phyloP scores from a whole-genome alignment of 352 stramenopile species.

The Blastocystis sp. region DNA sequence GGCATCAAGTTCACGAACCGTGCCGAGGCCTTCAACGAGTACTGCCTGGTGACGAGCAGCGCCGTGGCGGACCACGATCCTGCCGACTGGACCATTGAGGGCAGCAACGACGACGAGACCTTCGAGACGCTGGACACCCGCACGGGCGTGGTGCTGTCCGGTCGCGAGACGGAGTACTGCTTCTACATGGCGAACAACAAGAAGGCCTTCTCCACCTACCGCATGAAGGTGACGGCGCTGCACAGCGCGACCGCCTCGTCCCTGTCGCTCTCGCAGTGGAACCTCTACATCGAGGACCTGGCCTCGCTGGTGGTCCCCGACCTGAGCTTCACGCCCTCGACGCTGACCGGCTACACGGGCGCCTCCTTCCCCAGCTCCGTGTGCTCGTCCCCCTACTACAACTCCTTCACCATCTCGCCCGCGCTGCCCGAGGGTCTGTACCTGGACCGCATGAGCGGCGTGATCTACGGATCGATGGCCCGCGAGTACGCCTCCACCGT shows the following conservation, averaged over 20 bases:
- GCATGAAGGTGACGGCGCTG: not conserved
- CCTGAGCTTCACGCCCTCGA: conserved; percentile 22
- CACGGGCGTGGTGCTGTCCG: not conserved
- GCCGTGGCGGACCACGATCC: conserved; percentile 7
- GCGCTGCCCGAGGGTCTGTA: conserved; percentile 25
- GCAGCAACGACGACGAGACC: conserved; percentile 35
- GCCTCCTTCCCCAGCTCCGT: conserved; percentile 7
- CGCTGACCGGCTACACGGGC: conserved; percentile 4
- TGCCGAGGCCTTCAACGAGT: conserved; percentile 35
- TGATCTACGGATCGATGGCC: conserved; percentile 13
- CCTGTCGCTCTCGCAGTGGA: not conserved
- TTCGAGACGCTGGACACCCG: conserved; percentile 16
- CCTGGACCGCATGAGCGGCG: not conserved
- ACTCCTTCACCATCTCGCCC: conserved; percentile 2
- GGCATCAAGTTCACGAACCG: conserved; percentile 3
- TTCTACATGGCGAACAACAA: conserved; percentile 68
- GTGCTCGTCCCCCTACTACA: not conserved
- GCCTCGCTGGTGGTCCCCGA: conserved; percentile 11
- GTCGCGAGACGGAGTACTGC: conserved; percentile 24
- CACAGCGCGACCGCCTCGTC: not conserved
- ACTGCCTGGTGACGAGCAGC: conserved; percentile 7
- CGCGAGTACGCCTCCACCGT: not conserved
- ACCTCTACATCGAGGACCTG: conserved; percentile 37
- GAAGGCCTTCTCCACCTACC: conserved; percentile 28
- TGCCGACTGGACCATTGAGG: conserved; percentile 21